These are phyloP conservation scores for Phytophthora capsici DNA, from an alignment of 352 stramenopile genomes.

Conservation along the genomic window DNA sequence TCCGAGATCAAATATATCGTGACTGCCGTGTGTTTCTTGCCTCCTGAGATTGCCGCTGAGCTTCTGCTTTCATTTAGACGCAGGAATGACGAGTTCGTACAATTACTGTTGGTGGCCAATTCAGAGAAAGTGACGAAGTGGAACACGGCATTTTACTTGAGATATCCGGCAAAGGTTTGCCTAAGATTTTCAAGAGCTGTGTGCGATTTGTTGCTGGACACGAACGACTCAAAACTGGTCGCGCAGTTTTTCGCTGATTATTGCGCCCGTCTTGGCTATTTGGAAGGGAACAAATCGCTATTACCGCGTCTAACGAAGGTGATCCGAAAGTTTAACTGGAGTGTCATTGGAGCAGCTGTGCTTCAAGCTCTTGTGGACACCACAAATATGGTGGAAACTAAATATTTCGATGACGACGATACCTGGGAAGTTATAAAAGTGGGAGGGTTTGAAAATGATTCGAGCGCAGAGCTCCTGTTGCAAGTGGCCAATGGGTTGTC, in stretches of 20 bases:
- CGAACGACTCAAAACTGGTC: constrained; percentile 6
- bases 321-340: constrained; percentile 14
- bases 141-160: too few relatives aligned
- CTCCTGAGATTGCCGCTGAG: too few relatives aligned
- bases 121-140: too few relatives aligned
- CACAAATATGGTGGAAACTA: too few relatives aligned
- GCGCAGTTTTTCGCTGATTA: constrained; percentile 18
- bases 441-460: background rate
- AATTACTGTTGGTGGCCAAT: too few relatives aligned
- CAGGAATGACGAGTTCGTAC: too few relatives aligned
- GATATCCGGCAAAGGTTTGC: background rate
- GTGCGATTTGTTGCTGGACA: constrained; percentile 14
- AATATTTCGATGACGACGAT: background rate
- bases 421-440: too few relatives aligned
- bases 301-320: constrained; percentile 1
- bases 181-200: constrained; percentile 15
- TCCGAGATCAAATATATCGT: background rate
- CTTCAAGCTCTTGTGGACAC: too few relatives aligned
- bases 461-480: background rate
- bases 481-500: too few relatives aligned
- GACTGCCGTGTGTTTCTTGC: too few relatives aligned
- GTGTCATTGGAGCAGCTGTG: background rate
- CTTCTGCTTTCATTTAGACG: too few relatives aligned
- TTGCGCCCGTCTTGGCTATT: constrained; percentile 1
- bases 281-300: constrained; percentile 1